Base-by-base conservation (phyloP, 768 basidiomycete genomes). In the Crucibulum laeve region DNA sequence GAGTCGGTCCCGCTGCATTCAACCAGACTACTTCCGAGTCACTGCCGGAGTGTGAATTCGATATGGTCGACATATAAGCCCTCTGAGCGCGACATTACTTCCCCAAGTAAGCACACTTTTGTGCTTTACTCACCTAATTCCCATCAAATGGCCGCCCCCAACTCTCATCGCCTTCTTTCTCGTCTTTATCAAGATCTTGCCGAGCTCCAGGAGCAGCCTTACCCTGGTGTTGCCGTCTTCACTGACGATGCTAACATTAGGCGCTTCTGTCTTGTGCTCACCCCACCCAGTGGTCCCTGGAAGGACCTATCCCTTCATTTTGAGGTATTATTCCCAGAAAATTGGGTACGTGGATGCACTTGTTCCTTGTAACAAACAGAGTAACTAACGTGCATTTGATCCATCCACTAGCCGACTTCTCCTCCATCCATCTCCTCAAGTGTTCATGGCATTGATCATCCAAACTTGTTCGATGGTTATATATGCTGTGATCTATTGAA, bases 401-500 rank as follows among this genome's bases (percentile, higher is more conserved):
- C 43, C 7, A 26, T 40, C 37, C 4, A 38, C n/a, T 43, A 71
- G 71, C 71, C 71, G 5, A 42, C 56, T 5, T 48, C 49, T 10
- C 71, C 71, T 18, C 71, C 71, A 5, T 39, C 33, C 15, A 55
- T 71, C 6, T 49, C 49, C 24, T 56, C 62, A 19, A 73, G 65
- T 42, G 62, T 64, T 2, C 23, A 47, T 30, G 59, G 58, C 5
- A 73, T 73, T 5, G 38, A 62, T 5, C 72, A 74, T 46, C 71
- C 72, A 13, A 73, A 71, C 50, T 46, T 72, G 15, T 67, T 59
- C 37, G 65, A 56, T 8, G 43, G 48, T 15, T 70, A 62, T 42
- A 62, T 74, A 38, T 74, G 72, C 49, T 74, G 72, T 50, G 71
- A 73, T 43, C 42, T 74, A 35, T 42, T 73, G 45, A 68, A 67